Evolutionary conservation across 768 basidiomycete species (phyloP), one percentile per base, ranked within the genome.

Genomic region (Kwoniella bestiolae): DNA sequence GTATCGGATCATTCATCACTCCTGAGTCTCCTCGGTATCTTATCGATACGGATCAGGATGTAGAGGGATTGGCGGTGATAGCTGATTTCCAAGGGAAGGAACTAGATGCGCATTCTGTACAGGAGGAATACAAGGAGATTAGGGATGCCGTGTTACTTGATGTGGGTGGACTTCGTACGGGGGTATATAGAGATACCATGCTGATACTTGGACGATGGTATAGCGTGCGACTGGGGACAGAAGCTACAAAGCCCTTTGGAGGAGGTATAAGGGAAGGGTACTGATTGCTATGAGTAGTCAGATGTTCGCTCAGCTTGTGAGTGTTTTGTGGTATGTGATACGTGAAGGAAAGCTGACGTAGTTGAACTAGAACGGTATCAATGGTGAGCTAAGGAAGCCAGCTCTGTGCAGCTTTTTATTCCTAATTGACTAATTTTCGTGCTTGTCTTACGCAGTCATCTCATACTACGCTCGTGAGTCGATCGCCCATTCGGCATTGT

Each of bases 21-120:
- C 94, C 94, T 2, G 94, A 97, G 82, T 92, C 90, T 66, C 94
- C 94, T 31, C 84, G 94, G 87, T 97, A 91, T 89, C 86, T 96
- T 57, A 90, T 97, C 74, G 92, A 96, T 75, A 89, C 86, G 18
- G 91, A 90, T 72, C 85, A 87, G 79, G 91, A 96, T 75, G 86
- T 83, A 2, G 90, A 91, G 63, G 94, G 94, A 23, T 85, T 94
- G 85, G 85, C 83, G 8, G 91, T 96, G 46, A 87, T 97, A 68
- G 90, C 89, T 12, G 93, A 94, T 77, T 82, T 97, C 32, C 92
- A 94, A 71, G 94, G 92, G 4, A 91, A 91, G 2, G 85, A 92
- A 76, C 84, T 86, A 21, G 84, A 88, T 55, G 83, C 93, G 73
- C 79, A 85, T 7, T 73, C 85, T 26, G 93, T 94, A 0, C 82